Conservation (phyloP, 2,329 filamentous ascomycete species). For the Talaromyces marneffei region DNA sequence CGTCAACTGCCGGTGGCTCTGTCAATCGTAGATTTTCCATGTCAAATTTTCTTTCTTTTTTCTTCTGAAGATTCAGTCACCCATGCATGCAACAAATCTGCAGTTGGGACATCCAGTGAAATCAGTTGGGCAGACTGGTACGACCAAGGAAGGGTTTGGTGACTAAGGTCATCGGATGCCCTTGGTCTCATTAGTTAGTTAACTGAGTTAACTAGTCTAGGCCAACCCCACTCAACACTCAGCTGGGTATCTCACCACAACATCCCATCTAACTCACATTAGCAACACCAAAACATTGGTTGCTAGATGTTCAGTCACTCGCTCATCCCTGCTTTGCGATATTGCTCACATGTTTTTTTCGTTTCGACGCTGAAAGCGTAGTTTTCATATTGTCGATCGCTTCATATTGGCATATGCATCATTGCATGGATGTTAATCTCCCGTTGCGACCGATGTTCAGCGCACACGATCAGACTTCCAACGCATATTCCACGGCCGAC, state of each 20-base stretch:
- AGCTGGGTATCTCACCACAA: constrained; percentile 1
- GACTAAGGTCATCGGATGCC: not conserved
- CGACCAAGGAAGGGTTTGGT: not conserved
- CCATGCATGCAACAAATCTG: not conserved
- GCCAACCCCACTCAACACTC: not conserved
- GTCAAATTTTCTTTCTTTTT: not conserved
- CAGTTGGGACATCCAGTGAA: too few relatives aligned
- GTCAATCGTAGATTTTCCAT: not conserved
- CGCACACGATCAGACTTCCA: not conserved
- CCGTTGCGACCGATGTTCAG: constrained; percentile 1
- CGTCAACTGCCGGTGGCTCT: not conserved
- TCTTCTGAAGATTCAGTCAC: not conserved
- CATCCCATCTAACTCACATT: not conserved
- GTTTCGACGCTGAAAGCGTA: not conserved
- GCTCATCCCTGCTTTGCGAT: not conserved
- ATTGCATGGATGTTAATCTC: not conserved
- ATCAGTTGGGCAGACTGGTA: not conserved
- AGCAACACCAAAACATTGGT: not conserved
- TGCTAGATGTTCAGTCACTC: not conserved
- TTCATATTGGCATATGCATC: not conserved
- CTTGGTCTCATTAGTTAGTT: not conserved
- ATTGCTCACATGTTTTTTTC: not conserved
- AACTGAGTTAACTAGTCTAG: too few relatives aligned
- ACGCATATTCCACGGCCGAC: not conserved
- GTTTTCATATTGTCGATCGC: not conserved